Base-by-base conservation (phyloP, 495 filamentous ascomycete species). In the Aspergillus kassunensis region DNA sequence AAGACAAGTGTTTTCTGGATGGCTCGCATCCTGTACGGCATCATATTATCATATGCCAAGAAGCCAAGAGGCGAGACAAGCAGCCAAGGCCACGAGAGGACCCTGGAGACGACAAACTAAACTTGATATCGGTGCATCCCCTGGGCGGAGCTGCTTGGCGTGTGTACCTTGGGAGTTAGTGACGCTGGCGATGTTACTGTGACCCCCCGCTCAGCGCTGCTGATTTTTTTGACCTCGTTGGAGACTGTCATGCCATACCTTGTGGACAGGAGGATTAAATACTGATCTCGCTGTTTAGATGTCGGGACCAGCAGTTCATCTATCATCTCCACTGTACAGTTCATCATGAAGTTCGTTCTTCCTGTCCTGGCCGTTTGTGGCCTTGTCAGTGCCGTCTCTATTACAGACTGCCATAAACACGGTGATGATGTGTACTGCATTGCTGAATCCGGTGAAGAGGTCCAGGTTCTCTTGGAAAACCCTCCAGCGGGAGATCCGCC, bases 401-500 rank as follows among this genome's bases (percentile, higher is more conserved):
- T 77, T 1, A 75, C 75, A 5, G 67, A 55, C 7, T 77, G 74
- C 40, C 71, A 76, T 51, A 54, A 47, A 2, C 67, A 73, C 47
- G 70, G 62, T 6, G 60, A 61, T 6, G 62, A 64, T 18, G 66
- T 72, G 40, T 75, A 62, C 47, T 81, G 78, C 41, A 61, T 73
- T 19, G 54, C 63, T 21, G 70, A 65, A 10, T 44, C 63, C 27
- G 63, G 67, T 1, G 63, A 72, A 18, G 71, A 75, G 54, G 65
- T 75, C 33, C 60, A 75, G 12, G 60, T 74, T 1, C 63, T 66
- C 4, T 56, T 71, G n/a, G 51, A 68, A 24, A 53, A 58, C 6
- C 77, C 77, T 12, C 65, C 61, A 1, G 76, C 75, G 0, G 66
- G 65, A 15, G 69, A 72, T 21, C 51, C 76, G 6, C 74, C 76